Conservation (phyloP, 108 stramenopile species). For the Mayamaea pseudoterrestris region DNA sequence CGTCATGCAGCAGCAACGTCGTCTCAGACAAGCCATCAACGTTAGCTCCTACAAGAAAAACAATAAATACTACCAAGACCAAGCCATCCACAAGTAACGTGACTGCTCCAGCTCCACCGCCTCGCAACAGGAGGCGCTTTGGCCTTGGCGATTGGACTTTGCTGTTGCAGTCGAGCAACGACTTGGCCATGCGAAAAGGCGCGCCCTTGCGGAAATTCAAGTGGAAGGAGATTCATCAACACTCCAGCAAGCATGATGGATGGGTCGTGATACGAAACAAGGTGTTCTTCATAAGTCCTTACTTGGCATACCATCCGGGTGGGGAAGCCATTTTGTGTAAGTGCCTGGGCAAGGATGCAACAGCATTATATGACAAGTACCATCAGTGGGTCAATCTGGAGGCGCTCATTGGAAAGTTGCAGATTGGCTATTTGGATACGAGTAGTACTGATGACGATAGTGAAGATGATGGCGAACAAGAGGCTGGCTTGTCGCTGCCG, state of each 20-base stretch:
- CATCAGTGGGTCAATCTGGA: conserved; percentile 84
- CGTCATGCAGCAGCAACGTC: conserved; percentile 1
- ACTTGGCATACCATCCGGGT: conserved; percentile 93
- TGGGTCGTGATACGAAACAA: conserved; percentile 79
- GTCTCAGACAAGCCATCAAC: background rate
- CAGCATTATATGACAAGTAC: conserved; percentile 82
- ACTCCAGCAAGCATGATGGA: conserved; percentile 63
- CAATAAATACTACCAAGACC: background rate
- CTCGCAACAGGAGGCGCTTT: conserved; percentile 31
- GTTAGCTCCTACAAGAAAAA: background rate
- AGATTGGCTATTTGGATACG: conserved; percentile 29
- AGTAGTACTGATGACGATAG: conserved; percentile 1
- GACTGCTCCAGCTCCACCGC: background rate
- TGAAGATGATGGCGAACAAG: background rate
- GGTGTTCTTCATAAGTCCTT: conserved; percentile 90
- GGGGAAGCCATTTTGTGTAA: conserved; percentile 63
- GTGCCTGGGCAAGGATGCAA: conserved; percentile 72
- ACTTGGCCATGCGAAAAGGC: conserved; percentile 56
- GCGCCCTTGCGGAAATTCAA: conserved; percentile 48
- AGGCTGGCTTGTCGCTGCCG: background rate
- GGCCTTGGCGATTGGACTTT: conserved; percentile 75
- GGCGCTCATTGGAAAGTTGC: conserved; percentile 34
- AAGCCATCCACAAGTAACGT: background rate
- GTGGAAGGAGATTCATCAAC: conserved; percentile 46
- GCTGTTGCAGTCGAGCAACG: conserved; percentile 31